Base-by-base conservation (phyloP, 495 filamentous ascomycete species). In the Trichodelitschia bisporula region DNA sequence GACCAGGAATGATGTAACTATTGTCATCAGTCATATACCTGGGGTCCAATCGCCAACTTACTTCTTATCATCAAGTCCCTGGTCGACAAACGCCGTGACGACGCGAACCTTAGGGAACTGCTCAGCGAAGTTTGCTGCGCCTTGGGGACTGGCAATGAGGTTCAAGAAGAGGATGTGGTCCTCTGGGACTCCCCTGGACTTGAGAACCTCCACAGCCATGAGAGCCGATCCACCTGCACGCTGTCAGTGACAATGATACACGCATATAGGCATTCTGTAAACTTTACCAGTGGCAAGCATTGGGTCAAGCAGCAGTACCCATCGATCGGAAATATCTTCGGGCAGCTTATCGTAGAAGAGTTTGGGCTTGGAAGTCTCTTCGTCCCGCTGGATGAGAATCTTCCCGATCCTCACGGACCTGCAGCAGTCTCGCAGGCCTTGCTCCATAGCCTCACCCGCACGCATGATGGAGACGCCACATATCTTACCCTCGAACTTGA, bases 381-480 rank as follows among this genome's bases (percentile, higher is more conserved):
- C 89, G 45, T 97, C 84, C 32, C 89, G 55, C 53, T 97, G 86
- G 46, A 95, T 97, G 38, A 97, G 57, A 31, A 95, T 97, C 59
- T 97, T 97, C 30, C 86, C 89, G 43, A 97, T 95, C 32, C 89
- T 62, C 19, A 97, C 86, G 3, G 77, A 86, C 14, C 89, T 69
- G 56, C 89, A 97, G 54, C 89, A 97, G 52, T 97, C 84, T 13
- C 89, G 62, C 38, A 97, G 55, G 2, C 80, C 86, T 53, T 95
- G 83, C 56, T 95, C 86, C 86, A 97, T 95, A 19, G 84, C 77
- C 50, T 97, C 86, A 19, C 86, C 89, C 5, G 86, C 86, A 30
- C 86, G 68, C 86, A 97, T 95, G 41, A 97, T 95, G 8, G 77
- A 89, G 26, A 97, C 86, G 19, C 86, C 89, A 48, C 86, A 95